phyloP scores from a whole-genome alignment of 345 rosid genomes.

The Psidium friedrichsthalianum region DNA sequence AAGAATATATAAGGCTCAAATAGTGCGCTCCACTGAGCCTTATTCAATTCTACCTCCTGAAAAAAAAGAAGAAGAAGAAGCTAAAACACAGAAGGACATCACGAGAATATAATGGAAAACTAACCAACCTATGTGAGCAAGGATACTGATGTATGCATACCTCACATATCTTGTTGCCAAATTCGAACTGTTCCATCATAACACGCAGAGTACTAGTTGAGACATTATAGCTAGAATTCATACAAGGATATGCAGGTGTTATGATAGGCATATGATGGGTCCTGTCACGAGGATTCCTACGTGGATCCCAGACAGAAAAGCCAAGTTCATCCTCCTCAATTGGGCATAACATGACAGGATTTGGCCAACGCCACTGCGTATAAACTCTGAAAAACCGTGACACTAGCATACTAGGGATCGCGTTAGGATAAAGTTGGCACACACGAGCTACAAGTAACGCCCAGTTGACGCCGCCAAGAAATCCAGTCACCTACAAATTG shows the following conservation, averaged over 20 bases:
- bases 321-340: conserved; percentile 58
- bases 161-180: conserved; percentile 53
- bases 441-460: conserved; percentile 67
- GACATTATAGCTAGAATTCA: conserved; percentile 75
- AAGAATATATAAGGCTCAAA: conserved; percentile 62
- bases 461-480: conserved; percentile 79
- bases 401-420: conserved; percentile 57
- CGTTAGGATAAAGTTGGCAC: conserved; percentile 68
- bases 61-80: not conserved
- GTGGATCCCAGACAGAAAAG: conserved; percentile 70
- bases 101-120: not conserved
- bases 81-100: not conserved
- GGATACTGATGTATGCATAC: conserved; percentile 15
- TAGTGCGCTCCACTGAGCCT: conserved; percentile 42
- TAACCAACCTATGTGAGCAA: not conserved
- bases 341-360: conserved; percentile 66
- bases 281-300: conserved; percentile 51
- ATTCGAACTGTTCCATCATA: conserved; percentile 62
- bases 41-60: conserved; percentile 54
- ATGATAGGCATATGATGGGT: conserved; percentile 69
- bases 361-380: conserved; percentile 71
- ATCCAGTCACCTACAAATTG: conserved; percentile 61
- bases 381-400: conserved; percentile 65
- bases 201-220: conserved; percentile 59
- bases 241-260: conserved; percentile 68